These are phyloP conservation scores for Lactarius deliciosus DNA, from an alignment of 768 basidiomycete species.

Conservation along the genomic window DNA sequence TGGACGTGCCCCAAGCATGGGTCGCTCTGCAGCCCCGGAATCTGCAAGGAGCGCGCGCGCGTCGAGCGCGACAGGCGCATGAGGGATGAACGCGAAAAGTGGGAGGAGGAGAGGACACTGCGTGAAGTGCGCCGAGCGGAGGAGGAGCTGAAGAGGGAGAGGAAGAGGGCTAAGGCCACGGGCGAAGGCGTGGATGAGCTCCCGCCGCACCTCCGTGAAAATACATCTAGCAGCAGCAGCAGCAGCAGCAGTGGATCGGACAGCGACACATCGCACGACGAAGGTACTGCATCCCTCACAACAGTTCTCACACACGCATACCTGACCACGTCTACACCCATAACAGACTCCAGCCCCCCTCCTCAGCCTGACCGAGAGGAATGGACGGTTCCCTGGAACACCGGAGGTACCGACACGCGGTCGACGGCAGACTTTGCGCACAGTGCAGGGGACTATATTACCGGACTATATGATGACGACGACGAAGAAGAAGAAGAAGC, in stretches of 20 bases:
- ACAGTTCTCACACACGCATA: neutral
- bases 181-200: no score
- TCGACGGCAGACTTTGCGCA: neutral
- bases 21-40: constrained; percentile 14
- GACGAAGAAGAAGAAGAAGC: neutral
- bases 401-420: neutral
- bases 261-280: neutral
- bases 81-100: constrained; percentile 1
- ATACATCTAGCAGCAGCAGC: neutral
- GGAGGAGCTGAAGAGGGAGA: neutral
- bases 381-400: neutral
- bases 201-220: neutral
- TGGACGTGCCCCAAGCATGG: constrained; percentile 20
- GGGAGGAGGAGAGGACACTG: constrained; percentile 1
- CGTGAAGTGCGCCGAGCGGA: neutral
- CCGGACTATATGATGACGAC: neutral
- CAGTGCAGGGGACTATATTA: neutral
- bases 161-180: neutral
- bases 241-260: neutral
- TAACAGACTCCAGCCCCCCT: neutral
- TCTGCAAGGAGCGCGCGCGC: constrained; percentile 15
- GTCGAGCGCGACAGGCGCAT: neutral
- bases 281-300: neutral
- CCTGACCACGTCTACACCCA: neutral
- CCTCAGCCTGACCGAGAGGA: neutral